These are phyloP conservation scores for Ceratocystis colombiana DNA, from an alignment of 2,329 filamentous ascomycete species.

Conservation along the genomic window DNA sequence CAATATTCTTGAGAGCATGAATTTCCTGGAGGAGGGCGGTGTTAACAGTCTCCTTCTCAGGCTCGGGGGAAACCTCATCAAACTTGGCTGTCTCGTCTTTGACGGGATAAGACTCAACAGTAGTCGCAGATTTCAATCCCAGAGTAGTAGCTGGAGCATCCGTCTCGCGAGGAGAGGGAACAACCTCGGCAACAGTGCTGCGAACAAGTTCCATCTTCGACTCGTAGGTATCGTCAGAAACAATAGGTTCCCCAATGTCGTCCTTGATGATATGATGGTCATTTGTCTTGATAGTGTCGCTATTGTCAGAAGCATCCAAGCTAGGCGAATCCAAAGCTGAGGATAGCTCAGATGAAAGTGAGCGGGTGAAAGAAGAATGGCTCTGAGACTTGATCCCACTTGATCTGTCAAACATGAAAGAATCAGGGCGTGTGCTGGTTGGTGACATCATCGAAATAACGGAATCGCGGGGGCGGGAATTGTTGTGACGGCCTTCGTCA, in stretches of 20 bases:
- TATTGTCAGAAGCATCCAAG: slow-evolving; percentile 43
- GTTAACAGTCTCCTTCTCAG: slow-evolving; percentile 26
- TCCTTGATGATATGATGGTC: slow-evolving; percentile 18
- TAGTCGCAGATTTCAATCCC: slow-evolving; percentile 9
- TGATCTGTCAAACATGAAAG: slow-evolving; percentile 76
- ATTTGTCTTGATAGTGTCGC: slow-evolving; percentile 37
- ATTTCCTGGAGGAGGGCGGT: slow-evolving; percentile 53
- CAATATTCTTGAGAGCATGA: slow-evolving; percentile 57
- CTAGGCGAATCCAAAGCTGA: slow-evolving; percentile 68
- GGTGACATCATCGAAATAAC: slow-evolving; percentile 45
- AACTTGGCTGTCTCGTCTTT: slow-evolving; percentile 9
- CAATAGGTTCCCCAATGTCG: slow-evolving; percentile 6
- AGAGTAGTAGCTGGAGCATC: slow-evolving; percentile 7
- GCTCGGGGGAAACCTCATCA: neutral
- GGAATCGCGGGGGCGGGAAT: slow-evolving; percentile 44
- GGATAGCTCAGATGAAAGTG: slow-evolving; percentile 87
- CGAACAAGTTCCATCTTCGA: slow-evolving; percentile 21
- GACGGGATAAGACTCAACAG: slow-evolving; percentile 17
- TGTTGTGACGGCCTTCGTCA: slow-evolving; percentile 63
- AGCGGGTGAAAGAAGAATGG: slow-evolving; percentile 67
- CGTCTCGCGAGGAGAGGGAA: slow-evolving; percentile 18
- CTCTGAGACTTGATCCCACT: slow-evolving; percentile 57
- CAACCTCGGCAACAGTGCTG: slow-evolving; percentile 19
- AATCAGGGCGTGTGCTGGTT: slow-evolving; percentile 51
- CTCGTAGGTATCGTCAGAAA: neutral